Conservation (phyloP, 176 grass and related monocot genomes). For the barley (Hordeum vulgare) region DNA sequence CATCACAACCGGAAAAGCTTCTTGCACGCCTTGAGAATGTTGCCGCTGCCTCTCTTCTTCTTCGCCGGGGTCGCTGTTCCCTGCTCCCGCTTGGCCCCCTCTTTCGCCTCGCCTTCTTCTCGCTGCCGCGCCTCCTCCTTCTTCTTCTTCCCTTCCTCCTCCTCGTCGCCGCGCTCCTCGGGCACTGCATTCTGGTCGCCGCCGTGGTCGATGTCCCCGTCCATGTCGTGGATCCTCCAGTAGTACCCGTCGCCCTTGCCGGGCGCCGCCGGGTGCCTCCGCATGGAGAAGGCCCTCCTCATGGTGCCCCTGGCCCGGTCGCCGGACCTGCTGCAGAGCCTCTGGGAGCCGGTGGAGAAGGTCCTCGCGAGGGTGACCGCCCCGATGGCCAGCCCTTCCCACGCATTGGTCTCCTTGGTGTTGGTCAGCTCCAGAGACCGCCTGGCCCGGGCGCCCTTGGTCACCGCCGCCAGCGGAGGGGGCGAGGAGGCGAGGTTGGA, state of each 20-base stretch:
- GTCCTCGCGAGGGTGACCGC: conserved; percentile 43
- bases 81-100: not conserved
- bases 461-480: not conserved
- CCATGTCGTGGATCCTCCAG: conserved; percentile 66
- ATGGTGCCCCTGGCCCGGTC: conserved; percentile 2
- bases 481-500: conserved; percentile 23
- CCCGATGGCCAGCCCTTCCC: conserved; percentile 40
- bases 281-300: conserved; percentile 60
- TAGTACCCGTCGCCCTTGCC: conserved; percentile 42
- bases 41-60: conserved; percentile 15
- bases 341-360: conserved; percentile 49
- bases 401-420: conserved; percentile 45
- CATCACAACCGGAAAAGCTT: conserved; percentile 33
- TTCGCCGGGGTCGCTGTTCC: no score
- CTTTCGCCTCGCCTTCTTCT: not conserved
- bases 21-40: conserved; percentile 41
- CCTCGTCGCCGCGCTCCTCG: not conserved
- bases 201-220: conserved; percentile 20
- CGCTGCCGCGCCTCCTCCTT: not conserved
- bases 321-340: conserved; percentile 27
- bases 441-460: conserved; percentile 4
- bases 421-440: conserved; percentile 45
- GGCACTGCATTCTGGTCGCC: not conserved
- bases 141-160: not conserved
- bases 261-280: conserved; percentile 27